phyloP scores from a whole-genome alignment of 169 alveolate species.

The Eimeria mitis region DNA sequence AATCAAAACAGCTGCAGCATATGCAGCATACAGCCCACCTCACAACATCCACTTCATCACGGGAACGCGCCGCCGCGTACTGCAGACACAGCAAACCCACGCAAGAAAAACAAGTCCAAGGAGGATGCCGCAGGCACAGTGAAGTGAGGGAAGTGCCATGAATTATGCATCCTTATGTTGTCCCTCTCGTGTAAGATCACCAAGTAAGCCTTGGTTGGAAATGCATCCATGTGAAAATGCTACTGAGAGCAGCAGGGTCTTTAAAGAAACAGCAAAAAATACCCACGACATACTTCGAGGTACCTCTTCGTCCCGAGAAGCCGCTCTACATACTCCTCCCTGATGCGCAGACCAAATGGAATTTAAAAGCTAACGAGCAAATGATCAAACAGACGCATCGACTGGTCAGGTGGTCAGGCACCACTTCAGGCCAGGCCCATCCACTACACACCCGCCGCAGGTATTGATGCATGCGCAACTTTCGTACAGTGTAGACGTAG shows the following conservation, averaged over 20 bases:
- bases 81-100: conserved; percentile 7
- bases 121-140: background rate
- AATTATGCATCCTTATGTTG: background rate
- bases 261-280: background rate
- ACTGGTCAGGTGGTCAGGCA: background rate
- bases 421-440: background rate
- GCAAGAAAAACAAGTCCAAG: background rate
- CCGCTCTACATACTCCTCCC: conserved; percentile 26
- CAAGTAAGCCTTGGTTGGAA: background rate
- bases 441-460: background rate
- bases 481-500: background rate
- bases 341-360: background rate
- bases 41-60: conserved; percentile 53
- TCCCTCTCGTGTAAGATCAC: background rate
- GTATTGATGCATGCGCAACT: background rate
- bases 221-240: background rate
- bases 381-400: background rate
- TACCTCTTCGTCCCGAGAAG: conserved; percentile 63
- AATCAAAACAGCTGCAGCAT: background rate
- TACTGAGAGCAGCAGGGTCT: background rate
- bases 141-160: background rate
- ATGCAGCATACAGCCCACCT: background rate
- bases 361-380: background rate
- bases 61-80: conserved; percentile 66
- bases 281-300: conserved; percentile 13